Percentiles rank a stretch among this genome's conserved stretches.
phyloP scores from a whole-genome alignment of 164 flowering plant genomes.

The Buxus sempervirens region DNA sequence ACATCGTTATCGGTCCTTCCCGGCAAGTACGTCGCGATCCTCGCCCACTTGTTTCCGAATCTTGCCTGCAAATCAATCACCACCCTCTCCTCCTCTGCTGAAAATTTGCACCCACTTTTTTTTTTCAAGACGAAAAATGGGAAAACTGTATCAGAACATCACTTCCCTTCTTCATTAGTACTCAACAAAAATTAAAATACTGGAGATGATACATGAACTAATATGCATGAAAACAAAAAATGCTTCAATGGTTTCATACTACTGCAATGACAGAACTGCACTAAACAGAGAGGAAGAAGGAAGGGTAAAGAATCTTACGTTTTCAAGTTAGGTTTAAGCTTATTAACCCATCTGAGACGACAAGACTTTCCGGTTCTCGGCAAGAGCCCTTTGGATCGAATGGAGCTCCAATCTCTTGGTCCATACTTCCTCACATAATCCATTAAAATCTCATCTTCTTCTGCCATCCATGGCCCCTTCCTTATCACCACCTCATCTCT shows the following conservation, averaged over 20 bases:
- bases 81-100: slow-evolving; percentile 75
- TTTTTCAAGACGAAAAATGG: too few species aligned
- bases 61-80: slow-evolving; percentile 86
- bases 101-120: slow-evolving; percentile 75
- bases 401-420: slow-evolving; percentile 98
- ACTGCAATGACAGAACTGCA: too few species aligned
- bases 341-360: slow-evolving; percentile 96
- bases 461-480: slow-evolving; percentile 93
- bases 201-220: too few species aligned
- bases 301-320: slow-evolving; percentile 35
- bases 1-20: slow-evolving; percentile 96
- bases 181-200: background rate
- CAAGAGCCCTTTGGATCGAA: slow-evolving; percentile 95
- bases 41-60: slow-evolving; percentile 95
- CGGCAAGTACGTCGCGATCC: slow-evolving; percentile 67
- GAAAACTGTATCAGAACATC: background rate
- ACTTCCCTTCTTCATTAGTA: background rate
- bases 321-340: slow-evolving; percentile 88
- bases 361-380: slow-evolving; percentile 94
- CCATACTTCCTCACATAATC: slow-evolving; percentile 71
- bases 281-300: background rate
- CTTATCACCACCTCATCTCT: slow-evolving; percentile 30
- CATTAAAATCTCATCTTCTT: slow-evolving; percentile 74
- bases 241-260: too few species aligned
- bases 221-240: too few species aligned